These are phyloP conservation scores for Sicyos baderoa DNA, from an alignment of 306 rosid species.

Conservation along the genomic window DNA sequence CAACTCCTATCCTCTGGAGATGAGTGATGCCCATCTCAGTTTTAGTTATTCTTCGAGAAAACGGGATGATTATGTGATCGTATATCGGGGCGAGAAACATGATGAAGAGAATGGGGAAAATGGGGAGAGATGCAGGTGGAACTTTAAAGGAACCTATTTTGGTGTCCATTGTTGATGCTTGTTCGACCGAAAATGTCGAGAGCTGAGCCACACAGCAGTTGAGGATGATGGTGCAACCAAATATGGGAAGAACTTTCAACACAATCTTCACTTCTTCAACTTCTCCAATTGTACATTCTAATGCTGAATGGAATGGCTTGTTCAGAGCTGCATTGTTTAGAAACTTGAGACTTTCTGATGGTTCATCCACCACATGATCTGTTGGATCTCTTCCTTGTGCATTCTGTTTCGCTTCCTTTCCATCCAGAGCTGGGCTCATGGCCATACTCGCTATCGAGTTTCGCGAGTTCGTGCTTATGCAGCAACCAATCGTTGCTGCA, in stretches of 20 bases:
- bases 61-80: conserved; percentile 69
- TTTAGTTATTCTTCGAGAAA: conserved; percentile 47
- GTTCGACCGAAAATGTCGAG: conserved; percentile 83
- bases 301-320: conserved; percentile 35
- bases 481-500: conserved; percentile 41
- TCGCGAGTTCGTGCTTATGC: conserved; percentile 39
- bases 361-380: conserved; percentile 14
- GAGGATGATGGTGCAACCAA: conserved; percentile 75
- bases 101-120: conserved; percentile 78
- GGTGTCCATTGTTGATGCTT: conserved; percentile 89
- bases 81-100: conserved; percentile 73
- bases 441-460: conserved; percentile 57
- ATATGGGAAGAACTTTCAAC: conserved; percentile 61
- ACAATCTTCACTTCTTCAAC: conserved; percentile 77
- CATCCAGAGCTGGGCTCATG: conserved; percentile 38
- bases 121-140: conserved; percentile 92
- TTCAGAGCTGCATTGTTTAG: conserved; percentile 48
- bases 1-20: conserved; percentile 76
- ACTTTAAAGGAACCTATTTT: conserved; percentile 63
- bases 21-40: conserved; percentile 79
- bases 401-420: conserved; percentile 25
- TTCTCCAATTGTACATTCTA: conserved; percentile 54
- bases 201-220: conserved; percentile 86
- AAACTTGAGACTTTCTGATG: conserved; percentile 42
- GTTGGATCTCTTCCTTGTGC: conserved; percentile 16